Evolutionary conservation across 768 basidiomycete genomes (phyloP), one percentile per base, ranked within the genome.

Genomic region (Kwoniella newhampshirensis): DNA sequence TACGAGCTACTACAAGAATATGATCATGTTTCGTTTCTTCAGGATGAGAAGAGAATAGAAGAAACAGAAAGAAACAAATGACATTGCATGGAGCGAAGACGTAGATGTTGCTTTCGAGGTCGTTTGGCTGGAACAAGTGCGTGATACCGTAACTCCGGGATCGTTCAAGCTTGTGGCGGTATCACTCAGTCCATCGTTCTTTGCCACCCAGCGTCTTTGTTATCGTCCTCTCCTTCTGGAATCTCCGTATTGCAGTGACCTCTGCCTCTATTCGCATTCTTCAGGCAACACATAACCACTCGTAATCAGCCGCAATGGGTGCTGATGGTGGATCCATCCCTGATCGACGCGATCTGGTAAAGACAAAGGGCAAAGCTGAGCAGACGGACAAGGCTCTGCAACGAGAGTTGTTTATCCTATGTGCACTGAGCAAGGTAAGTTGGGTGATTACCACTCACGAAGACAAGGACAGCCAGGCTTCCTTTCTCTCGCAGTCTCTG

Each of bases 341-440:
- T 0, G 75, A 78, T 53, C 69, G 79, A 23, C 55, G 71, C 25
- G 78, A 78, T 49, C 64, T 79, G 9, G 77, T 80, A 32, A 74
- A 70, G 64, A 77, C 73, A 3, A 77, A 76, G 58, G 65, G 70
- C 28, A 74, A 87, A 81, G 86, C 87, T 18, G 89, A 91, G 75
- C 85, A 89, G 68, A 89, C 89, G 0, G 93, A 98, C 81, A 87
- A 89, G 1, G 91, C 91, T 67, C 87, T 94, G 69, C 85, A 86
- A 12, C 83, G 87, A 30, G 92, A 91, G 1, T 81, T 83, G 44
- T 98, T 90, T 91, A 84, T 88, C 59, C 91, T 89, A 74, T 99
- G 96, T 73, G 91, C 93, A 8, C 80, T 99, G 3, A 96, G 93
- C 39, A 97, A 97, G 84, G 92, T 89, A 69, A 49, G 80, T 72